These are phyloP conservation scores for Aspergillus leporis DNA, from an alignment of 495 filamentous ascomycete species.

Conservation along the genomic window DNA sequence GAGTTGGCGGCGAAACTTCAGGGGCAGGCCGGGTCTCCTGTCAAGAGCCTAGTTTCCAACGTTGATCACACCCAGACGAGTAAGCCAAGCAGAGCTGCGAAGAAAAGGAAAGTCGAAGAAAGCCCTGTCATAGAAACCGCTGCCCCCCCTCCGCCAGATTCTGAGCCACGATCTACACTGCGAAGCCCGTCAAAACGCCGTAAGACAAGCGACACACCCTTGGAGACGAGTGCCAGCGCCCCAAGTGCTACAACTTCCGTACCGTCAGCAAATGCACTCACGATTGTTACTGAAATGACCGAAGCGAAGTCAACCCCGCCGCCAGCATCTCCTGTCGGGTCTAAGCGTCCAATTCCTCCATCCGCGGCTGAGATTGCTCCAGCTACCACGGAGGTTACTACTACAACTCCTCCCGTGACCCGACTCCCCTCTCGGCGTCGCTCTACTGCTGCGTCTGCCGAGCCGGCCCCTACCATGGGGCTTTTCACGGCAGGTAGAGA, in stretches of 20 bases:
- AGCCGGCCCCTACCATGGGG: conserved; percentile 22
- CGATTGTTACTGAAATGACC: conserved; percentile 12
- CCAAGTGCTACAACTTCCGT: conserved; percentile 27
- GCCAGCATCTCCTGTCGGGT: conserved; percentile 29
- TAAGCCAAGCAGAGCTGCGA: conserved; percentile 26
- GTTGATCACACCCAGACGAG: conserved; percentile 17
- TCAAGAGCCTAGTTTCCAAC: conserved; percentile 15
- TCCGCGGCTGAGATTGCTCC: conserved; percentile 1
- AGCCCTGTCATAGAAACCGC: conserved; percentile 5
- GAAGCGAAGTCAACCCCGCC: conserved; percentile 27
- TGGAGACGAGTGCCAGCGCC: conserved; percentile 20
- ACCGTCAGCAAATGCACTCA: conserved; percentile 26
- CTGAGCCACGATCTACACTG: conserved; percentile 18
- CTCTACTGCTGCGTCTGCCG: conserved; percentile 39
- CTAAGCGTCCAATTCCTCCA: conserved; percentile 25
- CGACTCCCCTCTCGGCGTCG: conserved; percentile 48
- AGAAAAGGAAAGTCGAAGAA: conserved; percentile 35
- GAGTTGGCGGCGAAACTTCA: conserved; percentile 59
- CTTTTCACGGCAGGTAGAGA: conserved; percentile 32
- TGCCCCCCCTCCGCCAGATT: conserved; percentile 9
- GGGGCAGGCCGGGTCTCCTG: conserved; percentile 21
- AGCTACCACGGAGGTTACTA: conserved; percentile 16
- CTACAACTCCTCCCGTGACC: conserved; percentile 38
- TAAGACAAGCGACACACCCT: conserved; percentile 21
- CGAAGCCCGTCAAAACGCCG: conserved; percentile 28